Evolutionary conservation across 2,329 filamentous ascomycete species (phyloP).

Genomic region (Penicillium corylophilum): DNA sequence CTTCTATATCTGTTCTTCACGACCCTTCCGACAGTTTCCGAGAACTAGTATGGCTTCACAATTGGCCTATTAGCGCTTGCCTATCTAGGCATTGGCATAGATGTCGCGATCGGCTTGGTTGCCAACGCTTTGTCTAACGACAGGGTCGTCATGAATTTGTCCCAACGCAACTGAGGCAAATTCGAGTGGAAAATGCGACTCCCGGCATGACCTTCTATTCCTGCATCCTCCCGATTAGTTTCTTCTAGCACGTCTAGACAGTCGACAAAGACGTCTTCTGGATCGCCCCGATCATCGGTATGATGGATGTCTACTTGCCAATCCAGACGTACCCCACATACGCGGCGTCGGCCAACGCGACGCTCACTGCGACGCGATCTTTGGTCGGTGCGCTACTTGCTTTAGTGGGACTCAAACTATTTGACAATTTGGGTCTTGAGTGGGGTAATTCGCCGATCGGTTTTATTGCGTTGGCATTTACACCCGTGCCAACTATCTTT

Average conservation of each 20-base stretch:
- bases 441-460: conserved; percentile 24
- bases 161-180: background rate
- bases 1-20: no score
- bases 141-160: conserved; percentile 1
- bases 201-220: conserved; percentile 1
- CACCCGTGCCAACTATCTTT: conserved; percentile 10
- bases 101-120: background rate
- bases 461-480: conserved; percentile 18
- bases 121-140: background rate
- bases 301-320: conserved; percentile 52
- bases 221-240: conserved; percentile 1
- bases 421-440: conserved; percentile 13
- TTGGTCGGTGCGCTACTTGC: conserved; percentile 34
- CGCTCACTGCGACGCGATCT: conserved; percentile 55
- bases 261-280: background rate
- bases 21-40: no score
- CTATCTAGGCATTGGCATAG: background rate
- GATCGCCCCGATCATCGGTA: conserved; percentile 36
- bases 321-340: conserved; percentile 55
- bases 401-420: conserved; percentile 17
- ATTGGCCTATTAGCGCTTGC: background rate
- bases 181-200: conserved; percentile 2
- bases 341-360: conserved; percentile 53
- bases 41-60: background rate
- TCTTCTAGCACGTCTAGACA: conserved; percentile 1